Evolutionary conservation across 2,329 filamentous ascomycete genomes (phyloP), one percentile per base, ranked within the genome.

Genomic region (Phialophora expanda): DNA sequence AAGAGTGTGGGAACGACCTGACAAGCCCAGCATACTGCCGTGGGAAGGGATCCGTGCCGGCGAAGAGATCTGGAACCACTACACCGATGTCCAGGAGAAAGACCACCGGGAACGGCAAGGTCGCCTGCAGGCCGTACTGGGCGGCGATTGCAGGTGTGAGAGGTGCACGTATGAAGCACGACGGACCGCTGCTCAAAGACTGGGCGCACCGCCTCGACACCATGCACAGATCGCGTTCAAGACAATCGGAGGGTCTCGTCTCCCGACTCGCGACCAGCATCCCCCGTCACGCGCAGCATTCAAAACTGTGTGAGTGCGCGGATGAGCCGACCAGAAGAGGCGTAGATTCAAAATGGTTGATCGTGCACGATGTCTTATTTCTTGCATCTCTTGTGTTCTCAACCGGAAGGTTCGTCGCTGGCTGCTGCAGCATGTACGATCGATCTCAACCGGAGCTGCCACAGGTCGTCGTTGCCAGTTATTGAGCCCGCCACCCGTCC

Each of bases 1-100:
- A 59, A 26, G 62, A 68, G 64, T 64, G 14, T 65, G 62, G 64
- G 26, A 44, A 73, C 70, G 80, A 70, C 79, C 79, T 62, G 78
- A 75, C 2, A 38, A n/a, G 32, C 48, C 58, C 8, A 26, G 34
- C 17, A 12, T 30, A n/a, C 78, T 79, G 71, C 66, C 87, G 82
- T 82, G 86, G 87, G 66, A 84, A 0, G 91, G 91, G 0, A 88
- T 98, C 71, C 87, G 83, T 73, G 86, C 86, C 59, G 93, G 90
- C 4, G 88, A 96, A 68, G 94, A 99, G 81, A 88, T 98, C 53
- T 78, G 96, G 68, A 96, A 93, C 75, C 94, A 98, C 78, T 99
- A 99, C 77, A 97, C 93, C 76, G 95, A 98, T 79, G 93, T 97
- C 1, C 86, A 89, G 71, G 86, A 95, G 75, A 63, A 55, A 34